phyloP scores from a whole-genome alignment of 1,284 basidiomycete species.

The Trametes polyzona region DNA sequence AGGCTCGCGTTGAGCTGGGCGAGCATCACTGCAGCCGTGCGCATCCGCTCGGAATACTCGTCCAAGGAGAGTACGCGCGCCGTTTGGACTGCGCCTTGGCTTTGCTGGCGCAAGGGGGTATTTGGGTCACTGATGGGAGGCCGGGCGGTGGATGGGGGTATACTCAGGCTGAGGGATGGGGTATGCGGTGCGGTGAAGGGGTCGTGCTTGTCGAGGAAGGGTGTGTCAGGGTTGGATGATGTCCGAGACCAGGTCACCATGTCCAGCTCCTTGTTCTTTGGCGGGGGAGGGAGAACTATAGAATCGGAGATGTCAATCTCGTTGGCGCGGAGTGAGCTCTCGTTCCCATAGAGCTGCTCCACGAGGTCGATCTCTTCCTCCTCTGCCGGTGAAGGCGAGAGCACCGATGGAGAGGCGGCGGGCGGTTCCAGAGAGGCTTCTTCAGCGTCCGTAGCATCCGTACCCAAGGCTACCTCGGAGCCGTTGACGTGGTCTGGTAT shows the following conservation, averaged over 20 bases:
- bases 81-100: constrained; percentile 2
- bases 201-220: constrained; percentile 31
- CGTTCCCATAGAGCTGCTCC: constrained; percentile 87
- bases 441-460: constrained; percentile 25
- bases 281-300: constrained; percentile 77
- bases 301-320: constrained; percentile 80
- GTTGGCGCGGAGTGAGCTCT: constrained; percentile 71
- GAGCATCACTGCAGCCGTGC: constrained; percentile 97
- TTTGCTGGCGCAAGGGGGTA: constrained; percentile 16
- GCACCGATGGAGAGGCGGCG: constrained; percentile 24
- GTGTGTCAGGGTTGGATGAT: constrained; percentile 55
- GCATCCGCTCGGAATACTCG: constrained; percentile 98
- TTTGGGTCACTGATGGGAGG: constrained; percentile 13
- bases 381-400: constrained; percentile 35
- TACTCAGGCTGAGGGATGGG: constrained; percentile 19
- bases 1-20: constrained; percentile 92
- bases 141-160: constrained; percentile 9
- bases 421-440: constrained; percentile 13
- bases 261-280: constrained; percentile 89
- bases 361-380: constrained; percentile 94
- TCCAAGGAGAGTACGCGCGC: constrained; percentile 66
- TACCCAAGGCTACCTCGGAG: constrained; percentile 32
- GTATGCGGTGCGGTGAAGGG: constrained; percentile 13
- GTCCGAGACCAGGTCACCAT: constrained; percentile 81
- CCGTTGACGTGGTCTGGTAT: constrained; percentile 25